Base-by-base conservation (phyloP, 2,329 filamentous ascomycete species). In the Botrytis galanthina region DNA sequence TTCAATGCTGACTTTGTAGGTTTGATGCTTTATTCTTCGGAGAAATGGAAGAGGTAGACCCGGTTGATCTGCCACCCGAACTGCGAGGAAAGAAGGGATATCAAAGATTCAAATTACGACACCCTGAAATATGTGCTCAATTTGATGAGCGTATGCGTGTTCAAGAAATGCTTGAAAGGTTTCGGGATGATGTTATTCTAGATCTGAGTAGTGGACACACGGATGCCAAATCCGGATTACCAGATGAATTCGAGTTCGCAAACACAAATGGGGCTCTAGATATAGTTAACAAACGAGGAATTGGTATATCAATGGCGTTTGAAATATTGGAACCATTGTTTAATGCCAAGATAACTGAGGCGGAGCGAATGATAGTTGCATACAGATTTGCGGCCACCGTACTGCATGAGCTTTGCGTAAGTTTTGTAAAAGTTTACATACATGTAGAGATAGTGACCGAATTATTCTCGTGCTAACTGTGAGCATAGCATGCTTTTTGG, bases 11-110 rank as follows among this genome's bases (percentile, higher is more conserved):
- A 64, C 9, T 5, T 6, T n/a, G 20, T 6, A 71, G 70, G 70
- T 71, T 71, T n/a, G 70, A 71, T n/a, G 70, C 59, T 35, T 51
- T 71, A 22, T 71, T 71, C 60, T 32, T 51, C 6, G 70, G 70
- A 20, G 59, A 39, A 2, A 51, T 64, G 32, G 42, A 63, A 64
- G 70, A 64, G 35, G 37, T 71, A 22, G 42, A 62, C 2, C 32
- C 22, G 4, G 20, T 51, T 8, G 59, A 71, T 29, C 42, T 71
- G 12, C 70, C 70, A 10, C 60, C 46, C 1, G 44, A 71, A 62
- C 42, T 39, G 18, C 42, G 8, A 3, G 60, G 59, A 3, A 63
- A 39, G 18, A 42, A 4, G 39, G 70, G 59, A 57, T 71, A 71
- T 39, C 32, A 22, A 46, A 54, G 22, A n/a, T 71, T 71, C n/a